These are phyloP conservation scores for Stephanocyclus meneghinianus DNA, from an alignment of 352 stramenopile species.

Conservation along the genomic window DNA sequence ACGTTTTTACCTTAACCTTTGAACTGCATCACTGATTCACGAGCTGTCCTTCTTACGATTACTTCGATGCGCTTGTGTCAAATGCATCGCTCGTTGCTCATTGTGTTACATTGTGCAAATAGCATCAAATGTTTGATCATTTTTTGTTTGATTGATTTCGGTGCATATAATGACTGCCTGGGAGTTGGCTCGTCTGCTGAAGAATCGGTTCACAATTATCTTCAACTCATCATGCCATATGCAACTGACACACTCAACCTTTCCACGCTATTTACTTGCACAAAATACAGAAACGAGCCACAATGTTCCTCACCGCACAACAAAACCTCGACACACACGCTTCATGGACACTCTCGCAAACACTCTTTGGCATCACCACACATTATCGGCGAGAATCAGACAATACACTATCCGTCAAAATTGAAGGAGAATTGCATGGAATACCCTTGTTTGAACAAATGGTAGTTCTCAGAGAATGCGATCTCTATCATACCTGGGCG, in stretches of 20 bases:
- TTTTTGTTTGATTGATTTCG: no score
- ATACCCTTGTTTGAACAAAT: conserved; percentile 81
- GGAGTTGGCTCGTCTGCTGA: neutral
- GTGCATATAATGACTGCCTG: no score
- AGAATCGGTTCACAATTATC: neutral
- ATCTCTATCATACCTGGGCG: conserved; percentile 77
- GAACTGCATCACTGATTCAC: no score
- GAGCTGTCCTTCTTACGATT: neutral
- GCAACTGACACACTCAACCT: neutral
- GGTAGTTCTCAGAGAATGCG: conserved; percentile 69
- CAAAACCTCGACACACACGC: conserved; percentile 19
- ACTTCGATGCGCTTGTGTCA: neutral
- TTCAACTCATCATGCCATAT: neutral
- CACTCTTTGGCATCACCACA: conserved; percentile 75
- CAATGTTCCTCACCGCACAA: conserved; percentile 23
- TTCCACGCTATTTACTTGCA: neutral
- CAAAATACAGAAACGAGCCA: conserved; percentile 29
- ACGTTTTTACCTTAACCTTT: conserved; percentile 1
- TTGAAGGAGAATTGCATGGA: conserved; percentile 66
- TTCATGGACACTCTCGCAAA: conserved; percentile 39
- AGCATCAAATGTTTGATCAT: no score
- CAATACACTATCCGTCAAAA: conserved; percentile 73
- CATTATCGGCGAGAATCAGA: conserved; percentile 73
- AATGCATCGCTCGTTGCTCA: neutral
- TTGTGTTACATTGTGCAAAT: no score